Evolutionary conservation across 495 filamentous ascomycete species (phyloP).

Genomic region (Astrothelium macrocarpum): DNA sequence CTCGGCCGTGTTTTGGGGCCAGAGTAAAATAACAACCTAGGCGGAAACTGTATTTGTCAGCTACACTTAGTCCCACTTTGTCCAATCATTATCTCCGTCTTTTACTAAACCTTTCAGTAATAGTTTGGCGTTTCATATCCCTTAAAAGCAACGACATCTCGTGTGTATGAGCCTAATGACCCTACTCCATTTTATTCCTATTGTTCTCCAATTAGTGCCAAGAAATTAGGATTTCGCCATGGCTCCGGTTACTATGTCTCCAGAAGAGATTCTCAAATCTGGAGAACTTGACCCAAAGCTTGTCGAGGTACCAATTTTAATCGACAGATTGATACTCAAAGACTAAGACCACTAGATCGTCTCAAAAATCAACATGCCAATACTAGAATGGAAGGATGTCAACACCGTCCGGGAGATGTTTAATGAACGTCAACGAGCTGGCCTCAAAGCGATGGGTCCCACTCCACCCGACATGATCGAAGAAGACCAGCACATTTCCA

Average conservation of each 20-base stretch:
- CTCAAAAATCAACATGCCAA: not conserved
- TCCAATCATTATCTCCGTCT: too few relatives aligned
- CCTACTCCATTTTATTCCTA: not conserved
- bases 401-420: not conserved
- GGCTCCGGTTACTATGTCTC: not conserved
- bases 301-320: not conserved
- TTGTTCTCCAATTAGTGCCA: not conserved
- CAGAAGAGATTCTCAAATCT: not conserved
- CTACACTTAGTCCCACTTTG: too few relatives aligned
- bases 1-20: too few relatives aligned
- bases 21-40: too few relatives aligned
- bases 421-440: not conserved
- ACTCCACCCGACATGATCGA: conserved; percentile 11
- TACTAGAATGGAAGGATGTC: not conserved
- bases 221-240: not conserved
- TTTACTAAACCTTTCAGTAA: too few relatives aligned
- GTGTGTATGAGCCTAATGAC: not conserved
- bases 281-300: not conserved
- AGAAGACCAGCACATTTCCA: conserved; percentile 26
- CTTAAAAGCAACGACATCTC: not conserved
- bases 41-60: too few relatives aligned
- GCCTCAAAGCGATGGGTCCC: conserved; percentile 3
- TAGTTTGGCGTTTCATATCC: too few relatives aligned
- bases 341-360: not conserved
- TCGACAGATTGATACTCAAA: not conserved